phyloP scores from a whole-genome alignment of 2,329 filamentous ascomycete genomes.

The Ophiostoma himal-ulmi region DNA sequence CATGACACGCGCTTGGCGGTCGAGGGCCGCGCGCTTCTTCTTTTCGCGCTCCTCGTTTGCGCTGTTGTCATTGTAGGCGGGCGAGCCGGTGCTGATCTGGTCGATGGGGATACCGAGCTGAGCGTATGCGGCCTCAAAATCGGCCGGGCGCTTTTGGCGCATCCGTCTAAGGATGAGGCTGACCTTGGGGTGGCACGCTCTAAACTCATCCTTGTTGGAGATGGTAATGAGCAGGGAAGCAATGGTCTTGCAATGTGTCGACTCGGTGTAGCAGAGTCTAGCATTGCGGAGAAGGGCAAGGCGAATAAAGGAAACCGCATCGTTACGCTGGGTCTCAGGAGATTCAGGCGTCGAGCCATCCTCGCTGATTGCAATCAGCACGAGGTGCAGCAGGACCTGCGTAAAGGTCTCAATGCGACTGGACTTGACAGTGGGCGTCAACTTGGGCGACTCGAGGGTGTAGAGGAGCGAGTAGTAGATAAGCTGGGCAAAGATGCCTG shows the following conservation, averaged over 20 bases:
- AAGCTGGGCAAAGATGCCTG: slow-evolving; percentile 81
- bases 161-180: slow-evolving; percentile 75
- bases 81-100: slow-evolving; percentile 73
- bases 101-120: slow-evolving; percentile 64
- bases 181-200: slow-evolving; percentile 79
- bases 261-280: background rate
- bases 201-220: slow-evolving; percentile 65
- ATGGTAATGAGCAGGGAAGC: slow-evolving; percentile 58
- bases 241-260: slow-evolving; percentile 49
- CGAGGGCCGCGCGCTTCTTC: slow-evolving; percentile 86
- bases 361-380: slow-evolving; percentile 79
- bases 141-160: slow-evolving; percentile 70
- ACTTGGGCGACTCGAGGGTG: slow-evolving; percentile 60
- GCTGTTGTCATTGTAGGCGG: slow-evolving; percentile 58
- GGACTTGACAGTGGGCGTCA: slow-evolving; percentile 67
- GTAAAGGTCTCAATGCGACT: slow-evolving; percentile 87
- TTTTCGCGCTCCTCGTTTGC: slow-evolving; percentile 65
- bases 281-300: slow-evolving; percentile 62
- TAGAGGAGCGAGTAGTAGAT: slow-evolving; percentile 85
- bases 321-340: background rate
- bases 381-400: slow-evolving; percentile 82
- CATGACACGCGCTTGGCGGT: slow-evolving; percentile 90
- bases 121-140: slow-evolving; percentile 63
- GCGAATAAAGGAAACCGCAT: slow-evolving; percentile 61
- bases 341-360: slow-evolving; percentile 48